Conservation (phyloP, 2,329 filamentous ascomycete genomes). For the Sclerotinia spermophila region DNA sequence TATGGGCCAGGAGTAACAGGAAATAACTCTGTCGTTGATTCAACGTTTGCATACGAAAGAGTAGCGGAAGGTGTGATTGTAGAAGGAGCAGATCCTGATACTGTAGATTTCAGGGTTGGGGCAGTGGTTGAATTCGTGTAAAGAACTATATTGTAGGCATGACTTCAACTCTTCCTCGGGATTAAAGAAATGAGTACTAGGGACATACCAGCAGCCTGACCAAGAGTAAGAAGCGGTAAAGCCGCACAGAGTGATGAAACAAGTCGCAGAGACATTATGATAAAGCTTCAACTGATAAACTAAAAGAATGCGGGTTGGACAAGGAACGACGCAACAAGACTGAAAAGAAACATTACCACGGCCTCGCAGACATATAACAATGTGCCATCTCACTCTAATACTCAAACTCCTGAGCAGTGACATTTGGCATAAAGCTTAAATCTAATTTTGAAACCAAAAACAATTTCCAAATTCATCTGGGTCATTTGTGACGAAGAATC, state of each 20-base stretch:
- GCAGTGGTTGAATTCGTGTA: neutral
- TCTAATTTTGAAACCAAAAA: neutral
- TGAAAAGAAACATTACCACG: neutral
- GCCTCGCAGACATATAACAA: neutral
- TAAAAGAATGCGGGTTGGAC: conserved; percentile 7
- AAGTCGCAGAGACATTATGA: neutral
- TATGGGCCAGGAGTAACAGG: conserved; percentile 6
- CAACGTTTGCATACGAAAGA: neutral
- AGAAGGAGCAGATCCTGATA: neutral
- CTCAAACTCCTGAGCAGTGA: no score
- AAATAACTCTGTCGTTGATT: conserved; percentile 10
- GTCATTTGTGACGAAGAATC: neutral
- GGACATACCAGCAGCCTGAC: conserved; percentile 5
- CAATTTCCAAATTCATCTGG: neutral
- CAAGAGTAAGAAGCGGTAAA: neutral
- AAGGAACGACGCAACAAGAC: conserved; percentile 1
- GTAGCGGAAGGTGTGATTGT: conserved; percentile 20
- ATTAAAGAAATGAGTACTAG: neutral
- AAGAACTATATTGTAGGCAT: neutral
- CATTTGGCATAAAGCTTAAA: neutral
- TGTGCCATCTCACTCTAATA: neutral
- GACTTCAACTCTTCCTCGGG: neutral
- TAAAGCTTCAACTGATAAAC: neutral
- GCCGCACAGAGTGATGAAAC: neutral
- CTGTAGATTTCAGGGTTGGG: neutral